These are phyloP conservation scores for Orbilia blumenaviensis DNA, from an alignment of 2,329 filamentous ascomycete genomes.

Conservation along the genomic window DNA sequence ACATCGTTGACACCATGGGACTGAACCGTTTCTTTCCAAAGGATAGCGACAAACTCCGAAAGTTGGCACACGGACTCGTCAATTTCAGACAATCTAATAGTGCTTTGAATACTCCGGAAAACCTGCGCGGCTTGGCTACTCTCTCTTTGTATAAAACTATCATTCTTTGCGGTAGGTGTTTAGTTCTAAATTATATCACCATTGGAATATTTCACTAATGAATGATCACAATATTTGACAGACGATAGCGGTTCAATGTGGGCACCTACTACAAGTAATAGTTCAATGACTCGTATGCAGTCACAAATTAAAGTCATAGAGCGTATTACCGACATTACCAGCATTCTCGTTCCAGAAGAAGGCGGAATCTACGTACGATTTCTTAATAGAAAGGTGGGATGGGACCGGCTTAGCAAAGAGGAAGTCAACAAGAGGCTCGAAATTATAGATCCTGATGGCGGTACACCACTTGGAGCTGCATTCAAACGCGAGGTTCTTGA, in stretches of 20 bases:
- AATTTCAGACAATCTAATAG: not conserved
- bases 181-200: not conserved
- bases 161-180: not conserved
- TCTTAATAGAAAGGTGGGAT: not conserved
- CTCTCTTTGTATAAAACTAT: slow-evolving; percentile 1
- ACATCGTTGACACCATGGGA: not conserved
- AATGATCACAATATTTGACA: not conserved
- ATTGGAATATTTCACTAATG: not conserved
- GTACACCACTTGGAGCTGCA: not conserved
- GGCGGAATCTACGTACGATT: not conserved
- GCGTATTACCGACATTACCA: not conserved
- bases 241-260: not conserved
- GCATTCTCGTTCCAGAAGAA: not conserved
- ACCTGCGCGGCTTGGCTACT: not conserved
- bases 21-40: slow-evolving; percentile 2
- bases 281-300: not conserved
- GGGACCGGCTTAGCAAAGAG: not conserved
- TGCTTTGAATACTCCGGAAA: not conserved
- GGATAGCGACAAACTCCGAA: not conserved
- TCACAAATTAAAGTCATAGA: not conserved
- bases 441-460: not conserved
- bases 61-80: not conserved
- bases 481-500: not conserved
- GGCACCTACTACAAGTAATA: not conserved
- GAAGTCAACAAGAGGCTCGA: not conserved